phyloP scores from a whole-genome alignment of 345 rosid species.

The Brassica rapa region DNA sequence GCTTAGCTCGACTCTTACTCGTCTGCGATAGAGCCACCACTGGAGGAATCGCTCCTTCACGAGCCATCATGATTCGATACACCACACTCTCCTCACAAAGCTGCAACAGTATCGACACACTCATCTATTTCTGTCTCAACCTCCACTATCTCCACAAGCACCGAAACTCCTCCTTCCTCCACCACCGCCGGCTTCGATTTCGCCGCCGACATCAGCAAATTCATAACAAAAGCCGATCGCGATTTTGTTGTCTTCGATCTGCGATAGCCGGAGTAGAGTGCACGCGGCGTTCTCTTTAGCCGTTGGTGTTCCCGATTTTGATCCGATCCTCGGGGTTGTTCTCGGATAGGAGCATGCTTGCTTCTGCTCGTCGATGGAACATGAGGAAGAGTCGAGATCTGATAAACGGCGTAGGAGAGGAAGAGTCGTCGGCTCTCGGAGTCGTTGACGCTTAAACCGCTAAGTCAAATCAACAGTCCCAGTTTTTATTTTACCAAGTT shows the following conservation, averaged over 20 bases:
- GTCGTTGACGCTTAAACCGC: too few species aligned
- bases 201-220: too few species aligned
- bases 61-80: constrained; percentile 70
- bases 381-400: constrained; percentile 57
- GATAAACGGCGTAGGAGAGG: constrained; percentile 60
- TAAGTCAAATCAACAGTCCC: too few species aligned
- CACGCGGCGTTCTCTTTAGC: too few species aligned
- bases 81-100: constrained; percentile 69
- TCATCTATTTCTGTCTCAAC: constrained; percentile 44
- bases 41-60: constrained; percentile 96
- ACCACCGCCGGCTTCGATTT: constrained; percentile 70
- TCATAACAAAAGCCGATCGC: too few species aligned
- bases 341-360: too few species aligned
- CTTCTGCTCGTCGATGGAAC: constrained; percentile 77
- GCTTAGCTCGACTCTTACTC: constrained; percentile 84
- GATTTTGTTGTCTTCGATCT: too few species aligned
- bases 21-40: constrained; percentile 75
- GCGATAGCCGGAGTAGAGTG: too few species aligned
- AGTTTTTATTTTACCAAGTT: too few species aligned
- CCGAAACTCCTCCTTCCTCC: constrained; percentile 88
- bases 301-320: too few species aligned
- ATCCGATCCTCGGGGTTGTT: too few species aligned
- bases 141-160: constrained; percentile 82
- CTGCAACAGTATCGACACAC: not conserved
- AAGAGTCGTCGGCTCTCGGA: constrained; percentile 62